Evolutionary conservation across 805 yeast genomes (phyloP).

Genomic region (Scheffersomyces stipitis): DNA sequence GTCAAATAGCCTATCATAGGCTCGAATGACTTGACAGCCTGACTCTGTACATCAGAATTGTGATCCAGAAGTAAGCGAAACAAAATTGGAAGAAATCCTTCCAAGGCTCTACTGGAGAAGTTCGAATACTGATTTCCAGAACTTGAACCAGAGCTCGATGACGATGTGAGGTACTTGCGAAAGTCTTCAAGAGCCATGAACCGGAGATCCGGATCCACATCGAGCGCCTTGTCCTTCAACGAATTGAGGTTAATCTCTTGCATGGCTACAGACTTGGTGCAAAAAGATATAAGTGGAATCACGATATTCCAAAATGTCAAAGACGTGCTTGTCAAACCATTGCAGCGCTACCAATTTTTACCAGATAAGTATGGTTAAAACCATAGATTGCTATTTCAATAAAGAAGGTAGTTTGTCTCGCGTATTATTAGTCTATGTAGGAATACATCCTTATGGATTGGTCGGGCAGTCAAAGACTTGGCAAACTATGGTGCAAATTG

Average conservation of each 20-base stretch:
- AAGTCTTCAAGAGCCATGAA: slow-evolving; percentile 84
- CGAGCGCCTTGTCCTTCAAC: slow-evolving; percentile 48
- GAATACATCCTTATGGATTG: too few relatives aligned
- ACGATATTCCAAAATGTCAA: too few relatives aligned
- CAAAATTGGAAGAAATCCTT: slow-evolving; percentile 38
- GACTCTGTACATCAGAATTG: slow-evolving; percentile 71
- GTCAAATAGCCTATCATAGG: slow-evolving; percentile 43
- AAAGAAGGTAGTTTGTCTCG: too few relatives aligned
- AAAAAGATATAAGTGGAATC: too few relatives aligned
- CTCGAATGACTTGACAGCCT: slow-evolving; percentile 61
- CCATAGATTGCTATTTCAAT: too few relatives aligned
- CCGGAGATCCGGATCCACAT: slow-evolving; percentile 77
- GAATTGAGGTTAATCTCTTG: slow-evolving; percentile 26
- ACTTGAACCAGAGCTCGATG: neutral
- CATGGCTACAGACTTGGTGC: too few relatives aligned
- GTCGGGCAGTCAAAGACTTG: too few relatives aligned
- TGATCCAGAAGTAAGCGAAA: slow-evolving; percentile 54
- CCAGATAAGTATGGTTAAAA: too few relatives aligned
- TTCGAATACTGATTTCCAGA: slow-evolving; percentile 9
- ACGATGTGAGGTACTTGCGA: slow-evolving; percentile 38
- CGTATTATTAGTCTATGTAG: too few relatives aligned
- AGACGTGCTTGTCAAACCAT: too few relatives aligned
- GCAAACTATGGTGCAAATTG: too few relatives aligned
- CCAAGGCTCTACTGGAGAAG: neutral
- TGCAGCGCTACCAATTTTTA: too few relatives aligned